Percentiles rank a stretch among this genome's conserved stretches.
Conservation (phyloP, 306 rosid species). For the Cyclanthera cordifolia region DNA sequence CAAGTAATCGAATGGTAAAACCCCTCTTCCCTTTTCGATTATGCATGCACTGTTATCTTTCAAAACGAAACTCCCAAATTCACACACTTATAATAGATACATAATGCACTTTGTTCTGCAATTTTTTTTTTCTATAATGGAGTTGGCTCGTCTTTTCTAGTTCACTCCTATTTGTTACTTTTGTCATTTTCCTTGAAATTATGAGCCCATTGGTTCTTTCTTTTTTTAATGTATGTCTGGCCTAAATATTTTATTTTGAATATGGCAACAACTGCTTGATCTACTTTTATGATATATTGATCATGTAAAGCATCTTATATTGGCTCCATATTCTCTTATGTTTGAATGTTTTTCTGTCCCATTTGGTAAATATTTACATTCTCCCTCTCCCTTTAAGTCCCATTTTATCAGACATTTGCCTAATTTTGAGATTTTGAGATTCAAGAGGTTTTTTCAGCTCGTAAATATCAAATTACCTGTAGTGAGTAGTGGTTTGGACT, state of each 20-base stretch:
- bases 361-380: background rate
- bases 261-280: background rate
- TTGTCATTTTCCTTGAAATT: background rate
- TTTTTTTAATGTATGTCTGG: background rate
- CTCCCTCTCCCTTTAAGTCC: no score
- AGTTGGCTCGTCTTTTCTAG: slow-evolving; percentile 43
- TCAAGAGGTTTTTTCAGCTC: no score
- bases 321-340: background rate
- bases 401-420: no score
- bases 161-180: background rate
- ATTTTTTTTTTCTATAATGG: slow-evolving; percentile 73
- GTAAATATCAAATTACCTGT: no score
- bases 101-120: no score
- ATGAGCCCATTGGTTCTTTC: background rate
- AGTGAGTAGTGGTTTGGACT: no score
- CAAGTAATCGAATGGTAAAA: no score
- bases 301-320: background rate
- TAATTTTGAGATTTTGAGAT: no score
- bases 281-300: background rate
- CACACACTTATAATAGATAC: no score
- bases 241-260: background rate
- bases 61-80: no score
- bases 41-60: no score
- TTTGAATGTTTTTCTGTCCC: background rate
- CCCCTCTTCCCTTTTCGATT: no score